Evolutionary conservation across 768 basidiomycete species (phyloP), one percentile per base, ranked within the genome.

Genomic region (Boletus subcaerulescens): DNA sequence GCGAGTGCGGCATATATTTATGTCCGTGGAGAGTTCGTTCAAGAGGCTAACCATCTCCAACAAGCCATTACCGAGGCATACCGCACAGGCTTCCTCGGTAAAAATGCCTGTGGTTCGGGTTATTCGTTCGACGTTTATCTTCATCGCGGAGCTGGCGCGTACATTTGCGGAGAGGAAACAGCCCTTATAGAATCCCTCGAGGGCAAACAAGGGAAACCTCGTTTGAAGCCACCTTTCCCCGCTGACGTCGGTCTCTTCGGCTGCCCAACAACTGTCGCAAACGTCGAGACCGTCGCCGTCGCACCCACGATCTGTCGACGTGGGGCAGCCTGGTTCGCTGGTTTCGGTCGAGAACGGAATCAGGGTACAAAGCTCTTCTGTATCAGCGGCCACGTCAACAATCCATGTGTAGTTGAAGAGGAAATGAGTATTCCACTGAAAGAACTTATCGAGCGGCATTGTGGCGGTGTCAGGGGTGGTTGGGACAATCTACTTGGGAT

Each of bases 1-100:
- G 96, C 95, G 38, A 94, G 73, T 44, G 95, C 95, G 0, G 96
- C 96, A n/a, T 99, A 98, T 80, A 98, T 99, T 73, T 99, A 99
- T 76, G 93, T 98, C 65, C 95, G 96, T 57, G 96, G 96, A 60
- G 96, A 99, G 72, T 99, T 98, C 76, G 86, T 89, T 74, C 93
- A 95, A 70, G 96, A 98, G 71, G 95, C 95, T 0, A 80, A 84
- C 0, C 94, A 97, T 71, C 82, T 98, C 39, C 91, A 95, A 71
- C 91, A 95, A 70, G 96, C 96, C 50, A 97, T 99, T 73, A 81
- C 86, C 61, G 95, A 98, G 67, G 95, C 96, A 3, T 98, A 99
- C 77, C 84, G 85, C 48, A 85, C 85, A 36, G 94, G 95, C 6
- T 77, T 92, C 50, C 73, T 98, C 53, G 96, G 96, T 53, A 89